These are phyloP conservation scores for Xylaria hypoxylon DNA, from an alignment of 2,329 filamentous ascomycete species.

Conservation along the genomic window DNA sequence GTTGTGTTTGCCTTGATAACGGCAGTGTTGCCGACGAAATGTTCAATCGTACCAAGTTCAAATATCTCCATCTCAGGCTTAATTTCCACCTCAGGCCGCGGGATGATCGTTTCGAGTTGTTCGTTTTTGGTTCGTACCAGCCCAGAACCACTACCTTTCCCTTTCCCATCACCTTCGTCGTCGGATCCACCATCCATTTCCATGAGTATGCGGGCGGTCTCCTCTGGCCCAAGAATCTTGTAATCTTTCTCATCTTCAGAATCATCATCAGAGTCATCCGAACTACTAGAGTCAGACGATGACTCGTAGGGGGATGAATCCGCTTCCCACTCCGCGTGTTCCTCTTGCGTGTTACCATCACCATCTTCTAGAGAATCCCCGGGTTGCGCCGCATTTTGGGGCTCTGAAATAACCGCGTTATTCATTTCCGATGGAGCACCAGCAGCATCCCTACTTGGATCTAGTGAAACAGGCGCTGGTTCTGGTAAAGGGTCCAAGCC, in stretches of 20 bases:
- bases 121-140: conserved; percentile 88
- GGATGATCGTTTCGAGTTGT: conserved; percentile 69
- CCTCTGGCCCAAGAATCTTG: conserved; percentile 80
- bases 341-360: conserved; percentile 32
- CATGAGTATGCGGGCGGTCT: conserved; percentile 88
- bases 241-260: conserved; percentile 66
- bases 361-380: conserved; percentile 7
- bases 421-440: not conserved
- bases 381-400: conserved; percentile 2
- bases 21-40: conserved; percentile 80
- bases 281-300: conserved; percentile 68
- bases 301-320: conserved; percentile 83
- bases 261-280: conserved; percentile 68
- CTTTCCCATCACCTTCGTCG: conserved; percentile 73
- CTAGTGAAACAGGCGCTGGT: conserved; percentile 20
- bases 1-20: conserved; percentile 82
- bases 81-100: conserved; percentile 82
- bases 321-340: conserved; percentile 83
- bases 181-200: conserved; percentile 82
- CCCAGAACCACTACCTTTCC: conserved; percentile 56
- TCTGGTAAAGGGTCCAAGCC: conserved; percentile 46
- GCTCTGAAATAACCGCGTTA: not conserved
- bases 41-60: conserved; percentile 79
- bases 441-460: conserved; percentile 2
- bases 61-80: conserved; percentile 81